Evolutionary conservation across 805 yeast genomes (phyloP), one percentile per base, ranked within the genome.

Genomic region (Saccharomyces kudriavzevii): DNA sequence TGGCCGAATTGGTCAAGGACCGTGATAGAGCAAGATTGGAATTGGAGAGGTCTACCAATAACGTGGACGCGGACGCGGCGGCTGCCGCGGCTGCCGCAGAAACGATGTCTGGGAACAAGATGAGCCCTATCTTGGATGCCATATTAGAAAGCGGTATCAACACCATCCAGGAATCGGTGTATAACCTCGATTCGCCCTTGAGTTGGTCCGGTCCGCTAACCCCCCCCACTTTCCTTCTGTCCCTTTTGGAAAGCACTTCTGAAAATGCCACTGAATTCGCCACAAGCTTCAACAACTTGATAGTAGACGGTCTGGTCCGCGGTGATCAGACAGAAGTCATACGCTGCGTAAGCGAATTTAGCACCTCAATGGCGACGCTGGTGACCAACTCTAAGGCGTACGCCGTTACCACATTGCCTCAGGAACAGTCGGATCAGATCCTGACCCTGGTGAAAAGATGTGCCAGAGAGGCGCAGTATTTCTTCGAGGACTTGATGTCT

Each of bases 1-100:
- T 89, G 56, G 96, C 96, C 0, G 96, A 89, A 61, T 77, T 89
- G 61, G 90, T 90, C 53, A 79, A 94, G 56, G 96, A 89, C 66
- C 81, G 97, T 54, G 97, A 89, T 65, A 78, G 96, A 49, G 95
- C 96, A 0, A 79, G 92, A 63, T 74, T 89, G 60, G 96, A 89
- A 86, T 2, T 72, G 83, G 53, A 73, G 70, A 52, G 86, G 82
- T 61, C 69, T 88, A 50, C 17, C 22, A 35, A n/a, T 35, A 35
- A 35, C 4, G 43, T 24, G 17, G 43, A 35, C 82, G 83, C 0
- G 75, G 76, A 45, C 66, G 80, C 22, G 5, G 6, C 78, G 70
- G 57, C 58, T 60, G 43, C 43, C 22, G 20, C 43, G 17, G 43
- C 43, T 9, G 43, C 43, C 5, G 43, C 28, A 80, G 77, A 52